Evolutionary conservation across 169 alveolate genomes (phyloP).

Genomic region (Ichthyophthirius multifiliis): DNA sequence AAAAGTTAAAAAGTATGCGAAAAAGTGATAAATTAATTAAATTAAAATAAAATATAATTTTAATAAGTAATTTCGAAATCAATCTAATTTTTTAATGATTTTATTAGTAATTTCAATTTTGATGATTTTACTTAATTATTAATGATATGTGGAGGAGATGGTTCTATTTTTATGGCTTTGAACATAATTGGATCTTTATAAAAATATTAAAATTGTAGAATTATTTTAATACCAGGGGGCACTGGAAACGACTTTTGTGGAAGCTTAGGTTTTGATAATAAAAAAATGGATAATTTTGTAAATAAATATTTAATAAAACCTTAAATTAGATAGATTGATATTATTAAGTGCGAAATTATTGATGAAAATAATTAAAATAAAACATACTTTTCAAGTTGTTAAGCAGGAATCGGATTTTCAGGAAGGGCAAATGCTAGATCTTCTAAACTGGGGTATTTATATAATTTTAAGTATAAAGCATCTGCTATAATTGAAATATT

Average conservation of each 20-base stretch:
- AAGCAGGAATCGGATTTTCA: not conserved
- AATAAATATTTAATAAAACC: not conserved
- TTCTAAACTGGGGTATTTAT: not conserved
- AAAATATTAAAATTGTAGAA: no score
- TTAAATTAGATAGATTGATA: not conserved
- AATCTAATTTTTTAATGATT: not conserved
- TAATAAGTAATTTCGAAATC: not conserved
- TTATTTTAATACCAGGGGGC: not conserved
- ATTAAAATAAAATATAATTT: not conserved
- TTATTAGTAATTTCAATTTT: not conserved
- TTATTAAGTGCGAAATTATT: not conserved
- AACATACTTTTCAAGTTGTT: not conserved
- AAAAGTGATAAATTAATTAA: not conserved
- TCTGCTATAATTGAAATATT: not conserved
- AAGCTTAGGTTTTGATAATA: not conserved
- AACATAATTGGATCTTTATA: not conserved
- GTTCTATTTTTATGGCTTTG: not conserved
- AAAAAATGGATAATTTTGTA: not conserved
- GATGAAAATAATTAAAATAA: not conserved
- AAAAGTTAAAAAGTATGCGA: not conserved
- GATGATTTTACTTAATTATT: not conserved
- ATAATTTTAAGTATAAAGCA: not conserved
- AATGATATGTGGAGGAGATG: constrained; percentile 3
- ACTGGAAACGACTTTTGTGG: not conserved
- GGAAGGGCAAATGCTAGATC: not conserved